These are phyloP conservation scores for Cordia subcordata DNA, from an alignment of 257 asterid genomes.

Conservation along the genomic window DNA sequence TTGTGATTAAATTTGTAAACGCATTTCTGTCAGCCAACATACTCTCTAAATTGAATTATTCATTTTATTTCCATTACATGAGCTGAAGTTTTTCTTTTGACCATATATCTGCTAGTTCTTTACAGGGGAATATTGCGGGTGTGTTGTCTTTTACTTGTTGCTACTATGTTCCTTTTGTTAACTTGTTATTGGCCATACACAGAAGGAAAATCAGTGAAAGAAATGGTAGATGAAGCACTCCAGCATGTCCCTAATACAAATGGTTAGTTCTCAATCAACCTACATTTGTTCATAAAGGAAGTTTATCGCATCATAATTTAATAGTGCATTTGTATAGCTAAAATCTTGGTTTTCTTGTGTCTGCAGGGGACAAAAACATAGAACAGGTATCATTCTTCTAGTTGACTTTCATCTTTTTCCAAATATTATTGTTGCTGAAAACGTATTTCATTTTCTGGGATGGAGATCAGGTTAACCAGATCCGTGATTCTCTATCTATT, in stretches of 20 bases:
- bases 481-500: constrained; percentile 89
- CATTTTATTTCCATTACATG: too few species aligned
- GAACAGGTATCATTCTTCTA: constrained; percentile 50
- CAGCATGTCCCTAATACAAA: constrained; percentile 69
- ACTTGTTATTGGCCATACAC: constrained; percentile 21
- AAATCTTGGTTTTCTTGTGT: constrained; percentile 20
- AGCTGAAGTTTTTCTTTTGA: too few species aligned
- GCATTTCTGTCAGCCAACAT: too few species aligned
- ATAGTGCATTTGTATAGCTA: constrained; percentile 6
- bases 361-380: constrained; percentile 78
- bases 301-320: not conserved
- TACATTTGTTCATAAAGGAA: constrained; percentile 9
- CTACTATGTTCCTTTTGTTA: not conserved
- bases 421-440: constrained; percentile 12
- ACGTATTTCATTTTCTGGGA: constrained; percentile 1
- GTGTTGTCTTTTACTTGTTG: constrained; percentile 1
- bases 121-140: not conserved
- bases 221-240: constrained; percentile 93
- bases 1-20: not conserved
- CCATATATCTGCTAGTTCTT: not conserved
- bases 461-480: constrained; percentile 77
- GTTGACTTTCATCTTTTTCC: constrained; percentile 7
- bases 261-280: constrained; percentile 45
- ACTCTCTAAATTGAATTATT: too few species aligned
- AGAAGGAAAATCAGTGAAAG: constrained; percentile 97